Conservation (phyloP, 2,329 filamentous ascomycete species). For the Paecilomyces dactylethromorphus region DNA sequence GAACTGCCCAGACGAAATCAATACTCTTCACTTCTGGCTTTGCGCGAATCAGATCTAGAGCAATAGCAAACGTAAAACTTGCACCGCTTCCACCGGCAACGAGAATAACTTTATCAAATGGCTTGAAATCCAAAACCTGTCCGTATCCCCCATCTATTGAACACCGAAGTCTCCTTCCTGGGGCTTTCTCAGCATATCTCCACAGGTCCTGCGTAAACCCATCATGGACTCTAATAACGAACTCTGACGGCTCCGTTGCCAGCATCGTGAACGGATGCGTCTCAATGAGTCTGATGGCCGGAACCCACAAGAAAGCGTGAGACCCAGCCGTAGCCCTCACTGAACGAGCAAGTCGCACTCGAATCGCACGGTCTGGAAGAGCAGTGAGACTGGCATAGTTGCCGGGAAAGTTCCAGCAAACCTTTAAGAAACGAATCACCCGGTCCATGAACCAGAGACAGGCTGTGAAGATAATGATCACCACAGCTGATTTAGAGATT, state of each 20-base stretch:
- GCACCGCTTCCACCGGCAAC: slow-evolving; percentile 11
- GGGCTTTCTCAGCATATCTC: slow-evolving; percentile 6
- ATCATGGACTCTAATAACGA: slow-evolving; percentile 10
- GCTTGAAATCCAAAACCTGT: slow-evolving; percentile 8
- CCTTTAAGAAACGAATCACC: slow-evolving; percentile 4
- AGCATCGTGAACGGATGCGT: slow-evolving; percentile 40
- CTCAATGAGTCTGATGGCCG: slow-evolving; percentile 49
- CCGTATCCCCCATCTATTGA: slow-evolving; percentile 14
- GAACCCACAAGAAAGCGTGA: slow-evolving; percentile 61
- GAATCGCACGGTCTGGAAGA: slow-evolving; percentile 49
- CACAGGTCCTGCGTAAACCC: slow-evolving; percentile 11
- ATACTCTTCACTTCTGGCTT: neutral
- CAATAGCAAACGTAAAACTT: slow-evolving; percentile 11
- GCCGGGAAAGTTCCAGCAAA: slow-evolving; percentile 7
- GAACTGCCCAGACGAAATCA: slow-evolving; percentile 3
- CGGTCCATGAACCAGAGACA: slow-evolving; percentile 6
- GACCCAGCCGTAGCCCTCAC: slow-evolving; percentile 46
- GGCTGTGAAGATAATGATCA: slow-evolving; percentile 7
- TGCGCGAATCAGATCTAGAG: slow-evolving; percentile 5
- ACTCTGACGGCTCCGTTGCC: slow-evolving; percentile 8
- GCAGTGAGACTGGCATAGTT: slow-evolving; percentile 39
- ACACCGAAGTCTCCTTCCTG: slow-evolving; percentile 6
- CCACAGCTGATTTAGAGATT: slow-evolving; percentile 4
- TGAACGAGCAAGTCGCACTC: slow-evolving; percentile 49
- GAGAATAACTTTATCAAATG: slow-evolving; percentile 10